These are phyloP conservation scores for Yamadazyma dendronema DNA, from an alignment of 1,139 yeast species.

Conservation along the genomic window DNA sequence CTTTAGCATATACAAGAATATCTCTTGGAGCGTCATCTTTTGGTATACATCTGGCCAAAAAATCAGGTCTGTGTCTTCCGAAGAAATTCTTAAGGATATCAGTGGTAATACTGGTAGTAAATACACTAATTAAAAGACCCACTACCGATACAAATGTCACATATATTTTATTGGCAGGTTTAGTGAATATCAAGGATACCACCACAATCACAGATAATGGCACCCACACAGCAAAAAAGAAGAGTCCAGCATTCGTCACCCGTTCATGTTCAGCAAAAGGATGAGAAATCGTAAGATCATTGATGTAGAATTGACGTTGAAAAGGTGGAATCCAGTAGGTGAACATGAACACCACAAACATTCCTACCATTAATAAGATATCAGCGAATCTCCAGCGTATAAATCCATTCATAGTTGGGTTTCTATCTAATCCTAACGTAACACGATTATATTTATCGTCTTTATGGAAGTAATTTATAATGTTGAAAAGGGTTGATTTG, in stretches of 20 bases:
- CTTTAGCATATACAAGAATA: slow-evolving; percentile 50
- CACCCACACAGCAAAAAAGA: slow-evolving; percentile 36
- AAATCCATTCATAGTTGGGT: slow-evolving; percentile 28
- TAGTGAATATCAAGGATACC: slow-evolving; percentile 27
- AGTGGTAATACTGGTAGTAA: slow-evolving; percentile 44
- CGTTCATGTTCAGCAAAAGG: slow-evolving; percentile 69
- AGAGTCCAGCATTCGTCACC: slow-evolving; percentile 41
- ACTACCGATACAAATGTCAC: slow-evolving; percentile 39
- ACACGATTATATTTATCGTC: slow-evolving; percentile 41
- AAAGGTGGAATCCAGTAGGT: slow-evolving; percentile 56
- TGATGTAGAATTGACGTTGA: slow-evolving; percentile 60
- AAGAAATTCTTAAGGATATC: slow-evolving; percentile 65
- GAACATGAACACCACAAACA: slow-evolving; percentile 44
- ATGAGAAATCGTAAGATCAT: slow-evolving; percentile 54
- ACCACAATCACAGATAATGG: slow-evolving; percentile 33
- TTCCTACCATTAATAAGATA: slow-evolving; percentile 38
- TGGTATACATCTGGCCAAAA: slow-evolving; percentile 68
- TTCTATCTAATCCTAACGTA: slow-evolving; percentile 46
- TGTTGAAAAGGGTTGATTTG: slow-evolving; percentile 7
- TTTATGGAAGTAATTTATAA: slow-evolving; percentile 21
- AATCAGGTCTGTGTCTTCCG: slow-evolving; percentile 79
- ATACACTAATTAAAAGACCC: slow-evolving; percentile 38
- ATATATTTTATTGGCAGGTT: slow-evolving; percentile 35
- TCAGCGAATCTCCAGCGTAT: slow-evolving; percentile 65
- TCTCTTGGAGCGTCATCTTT: slow-evolving; percentile 45